Base-by-base conservation (phyloP, 2,329 filamentous ascomycete species). In the Sporothrix pallida region DNA sequence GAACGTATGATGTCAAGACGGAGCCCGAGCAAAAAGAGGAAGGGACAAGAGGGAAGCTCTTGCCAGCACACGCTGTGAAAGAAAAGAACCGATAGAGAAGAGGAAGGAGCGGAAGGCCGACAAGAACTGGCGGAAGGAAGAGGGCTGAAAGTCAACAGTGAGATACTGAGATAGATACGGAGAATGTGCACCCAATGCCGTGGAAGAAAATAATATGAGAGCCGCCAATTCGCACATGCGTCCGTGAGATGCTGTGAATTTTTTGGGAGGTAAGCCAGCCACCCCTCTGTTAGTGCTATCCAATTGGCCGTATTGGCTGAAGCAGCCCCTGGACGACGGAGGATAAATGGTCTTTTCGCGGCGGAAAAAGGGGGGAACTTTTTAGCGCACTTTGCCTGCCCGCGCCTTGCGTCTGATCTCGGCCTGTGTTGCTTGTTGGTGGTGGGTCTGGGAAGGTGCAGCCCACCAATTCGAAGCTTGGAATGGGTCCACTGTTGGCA, bases 191-290 rank as follows among this genome's bases (percentile, higher is more conserved):
- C 44, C 8, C 37, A 23, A 65, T 46, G 10, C 44, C 13, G 13
- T 15, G 46, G 44, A 52, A 50, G 46, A 46, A 68, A 68, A 10
- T 13, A 12, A 62, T 15, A 50, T 63, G 23, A 23, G 42, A 5
- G 23, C 10, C 42, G 46, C 23, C 67, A 56, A 69, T 69, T 50
- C 65, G 48, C 67, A 69, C 65, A 69, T 69, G 26, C 48, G 31
- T 46, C 44, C 46, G 67, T 31, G 31, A 56, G 26, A 69, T 69
- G 67, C 67, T 13, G 17, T 56, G 15, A 42, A 54, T 42, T 54
- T 54, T 54, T 69, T 20, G 67, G 48, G 31, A 23, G 44, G 13
- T 31, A 15, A 15, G 46, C 46, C 65, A 69, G 65, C 23, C 46
- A 8, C 48, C 67, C 46, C 13, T 31, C 46, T 8, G n/a, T 26